Evolutionary conservation across 768 basidiomycete species (phyloP).

Genomic region (Agaricus blazei): DNA sequence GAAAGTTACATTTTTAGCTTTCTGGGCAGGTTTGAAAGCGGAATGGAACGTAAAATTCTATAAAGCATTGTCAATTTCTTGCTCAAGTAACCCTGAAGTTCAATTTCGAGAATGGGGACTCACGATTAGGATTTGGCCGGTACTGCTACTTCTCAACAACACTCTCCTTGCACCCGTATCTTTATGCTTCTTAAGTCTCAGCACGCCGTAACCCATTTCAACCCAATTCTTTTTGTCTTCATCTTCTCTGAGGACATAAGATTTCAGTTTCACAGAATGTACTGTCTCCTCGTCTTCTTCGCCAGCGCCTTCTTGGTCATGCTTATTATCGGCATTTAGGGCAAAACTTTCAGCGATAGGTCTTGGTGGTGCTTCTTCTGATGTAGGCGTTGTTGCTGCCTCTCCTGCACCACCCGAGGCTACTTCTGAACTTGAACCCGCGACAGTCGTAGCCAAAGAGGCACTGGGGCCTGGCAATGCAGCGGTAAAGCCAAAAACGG

Average conservation of each 20-base stretch:
- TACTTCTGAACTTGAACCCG: constrained; percentile 2
- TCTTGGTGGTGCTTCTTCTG: constrained; percentile 6
- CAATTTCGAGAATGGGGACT: constrained; percentile 21
- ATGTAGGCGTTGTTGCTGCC: not conserved
- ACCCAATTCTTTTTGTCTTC: constrained; percentile 46
- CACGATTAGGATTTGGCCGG: constrained; percentile 73
- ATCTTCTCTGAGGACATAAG: constrained; percentile 50
- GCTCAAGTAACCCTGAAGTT: not conserved
- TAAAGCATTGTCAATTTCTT: constrained; percentile 5
- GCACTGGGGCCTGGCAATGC: constrained; percentile 22
- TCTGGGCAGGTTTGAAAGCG: constrained; percentile 47
- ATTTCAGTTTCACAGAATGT: constrained; percentile 55
- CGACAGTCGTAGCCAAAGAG: constrained; percentile 4
- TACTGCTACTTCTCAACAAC: constrained; percentile 66
- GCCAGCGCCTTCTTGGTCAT: constrained; percentile 72
- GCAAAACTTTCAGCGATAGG: constrained; percentile 4
- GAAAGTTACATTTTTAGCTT: constrained; percentile 55
- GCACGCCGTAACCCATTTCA: constrained; percentile 64
- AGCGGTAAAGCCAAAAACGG: constrained; percentile 11
- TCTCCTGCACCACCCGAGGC: not conserved
- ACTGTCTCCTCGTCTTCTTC: constrained; percentile 76
- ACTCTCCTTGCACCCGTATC: constrained; percentile 52
- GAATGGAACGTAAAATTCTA: constrained; percentile 74
- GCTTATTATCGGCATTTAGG: constrained; percentile 23
- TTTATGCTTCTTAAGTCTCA: constrained; percentile 74